Base-by-base conservation (phyloP, 805 yeast genomes). In the Alloascoidea hylecoeti region DNA sequence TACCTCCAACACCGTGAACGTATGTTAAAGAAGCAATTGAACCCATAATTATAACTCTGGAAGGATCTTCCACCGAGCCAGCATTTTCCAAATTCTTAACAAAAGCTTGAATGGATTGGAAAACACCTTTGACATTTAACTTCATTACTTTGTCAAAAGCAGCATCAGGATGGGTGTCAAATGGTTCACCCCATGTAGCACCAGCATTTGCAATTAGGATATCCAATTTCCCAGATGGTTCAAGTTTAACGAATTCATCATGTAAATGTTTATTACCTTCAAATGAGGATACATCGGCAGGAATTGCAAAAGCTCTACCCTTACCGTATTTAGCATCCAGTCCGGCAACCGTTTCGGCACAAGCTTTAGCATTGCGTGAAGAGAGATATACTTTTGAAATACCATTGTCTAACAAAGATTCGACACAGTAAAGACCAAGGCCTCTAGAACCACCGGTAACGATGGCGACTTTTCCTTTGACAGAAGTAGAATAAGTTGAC, bases 391-490 rank as follows among this genome's bases (percentile, higher is more conserved):
- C 73, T 17, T 68, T 58, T 28, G 70, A 57, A 3, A 82, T 83
- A 1, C 85, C 85, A 41, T 73, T 71, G 35, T 59, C 52, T 3
- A 78, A 67, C 33, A 76, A 63, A 1, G 72, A 73, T 50, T 75
- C 82, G 14, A 83, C 82, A 55, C 78, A 72, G 50, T 72, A 57
- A 34, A 74, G 67, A 0, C 89, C 89, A 36, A 79, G 70, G 0
- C 89, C 89, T 47, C 88, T 62, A 17, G 84, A 72, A 18, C 86
- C 85, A 3, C 86, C 88, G 4, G 88, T 78, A 43, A 78, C 64
- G 3, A 72, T 70, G 0, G 79, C 84, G 5, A 68, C 64, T 55
- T 76, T 78, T 13, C 79, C 82, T 42, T 72, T 57, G 30, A 73
- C 74, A 23, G 30, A 23, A 23, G 30, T 23, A n/a, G 30, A 23